These are phyloP conservation scores for Rhodotorula sp. DNA, from an alignment of 1,284 basidiomycete genomes.

Conservation along the genomic window DNA sequence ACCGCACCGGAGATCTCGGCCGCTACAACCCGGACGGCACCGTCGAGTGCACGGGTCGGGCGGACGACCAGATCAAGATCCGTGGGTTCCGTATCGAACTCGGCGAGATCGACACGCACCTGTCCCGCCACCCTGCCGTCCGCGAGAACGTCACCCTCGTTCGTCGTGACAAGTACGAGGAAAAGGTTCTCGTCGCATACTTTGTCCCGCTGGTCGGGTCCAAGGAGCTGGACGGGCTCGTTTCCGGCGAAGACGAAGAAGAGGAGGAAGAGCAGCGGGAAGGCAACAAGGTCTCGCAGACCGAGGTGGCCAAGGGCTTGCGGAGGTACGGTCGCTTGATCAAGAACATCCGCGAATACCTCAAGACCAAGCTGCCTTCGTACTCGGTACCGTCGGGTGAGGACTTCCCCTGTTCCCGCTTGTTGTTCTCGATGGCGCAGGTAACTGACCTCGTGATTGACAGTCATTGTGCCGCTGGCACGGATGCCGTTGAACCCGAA, in stretches of 20 bases:
- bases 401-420: constrained; percentile 45
- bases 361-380: constrained; percentile 95
- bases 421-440: no score
- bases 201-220: constrained; percentile 85
- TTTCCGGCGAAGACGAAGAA: constrained; percentile 54
- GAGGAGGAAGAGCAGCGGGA: constrained; percentile 61
- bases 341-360: constrained; percentile 88
- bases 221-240: constrained; percentile 67
- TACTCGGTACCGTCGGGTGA: constrained; percentile 84
- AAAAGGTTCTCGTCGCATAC: constrained; percentile 97
- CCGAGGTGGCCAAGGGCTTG: constrained; percentile 67
- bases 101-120: constrained; percentile 96
- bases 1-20: constrained; percentile 94
- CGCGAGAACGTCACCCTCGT: constrained; percentile 97
- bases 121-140: constrained; percentile 88
- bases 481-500: constrained; percentile 99
- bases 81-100: constrained; percentile 98
- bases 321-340: constrained; percentile 82
- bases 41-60: constrained; percentile 95
- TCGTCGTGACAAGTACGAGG: constrained; percentile 96
- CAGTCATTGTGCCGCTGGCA: constrained; percentile 89
- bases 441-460: background rate
- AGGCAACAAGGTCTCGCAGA: constrained; percentile 48
- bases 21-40: constrained; percentile 89
- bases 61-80: constrained; percentile 99